Base-by-base conservation (phyloP, 2,329 filamentous ascomycete genomes). In the Hymenoscyphus occultus region DNA sequence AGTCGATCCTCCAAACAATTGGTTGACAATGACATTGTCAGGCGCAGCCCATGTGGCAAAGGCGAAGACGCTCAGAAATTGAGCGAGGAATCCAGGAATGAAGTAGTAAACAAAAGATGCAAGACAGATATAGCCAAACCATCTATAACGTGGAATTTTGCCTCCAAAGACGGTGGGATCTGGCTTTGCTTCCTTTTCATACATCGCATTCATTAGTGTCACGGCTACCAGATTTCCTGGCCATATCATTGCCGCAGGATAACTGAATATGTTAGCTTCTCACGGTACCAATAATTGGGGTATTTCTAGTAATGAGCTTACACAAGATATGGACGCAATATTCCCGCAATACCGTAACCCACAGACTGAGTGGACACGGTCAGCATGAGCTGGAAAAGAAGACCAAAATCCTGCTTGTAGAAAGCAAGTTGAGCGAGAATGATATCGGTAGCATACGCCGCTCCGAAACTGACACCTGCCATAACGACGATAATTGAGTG, bases 31-130 rank as follows among this genome's bases (percentile, higher is more conserved):
- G 0, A 84, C 80, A 65, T 84, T 90, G 62, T 90, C 79, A 0
- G 90, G 90, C 1, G 84, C 84, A 65, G 91, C 83, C 88, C 88
- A 92, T 0, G 89, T 91, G 13, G 84, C 81, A 72, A 90, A 89
- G 9, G 88, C 87, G 69, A 91, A 91, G 14, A 88, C 83, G 68
- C 87, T 90, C 5, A 92, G 77, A 64, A 86, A 90, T 66, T 90
- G 86, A 16, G 86, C 88, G 12, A 92, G 80, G 66, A 84, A 90
- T 7, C 78, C 83, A 0, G 83, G 83, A 48, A 85, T 78, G 76
- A 81, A 85, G 70, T 85, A 85, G 74, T 83, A 84, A 61, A 74
- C 70, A 64, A 82, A 82, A 71, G 80, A 79, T 32, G 68, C 78
- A 0, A 71, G 60, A 0, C 78, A 74, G 1, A 82, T 76, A 48